Evolutionary conservation across 1,284 basidiomycete genomes (phyloP).

Genomic region (Malassezia arunalokei): DNA sequence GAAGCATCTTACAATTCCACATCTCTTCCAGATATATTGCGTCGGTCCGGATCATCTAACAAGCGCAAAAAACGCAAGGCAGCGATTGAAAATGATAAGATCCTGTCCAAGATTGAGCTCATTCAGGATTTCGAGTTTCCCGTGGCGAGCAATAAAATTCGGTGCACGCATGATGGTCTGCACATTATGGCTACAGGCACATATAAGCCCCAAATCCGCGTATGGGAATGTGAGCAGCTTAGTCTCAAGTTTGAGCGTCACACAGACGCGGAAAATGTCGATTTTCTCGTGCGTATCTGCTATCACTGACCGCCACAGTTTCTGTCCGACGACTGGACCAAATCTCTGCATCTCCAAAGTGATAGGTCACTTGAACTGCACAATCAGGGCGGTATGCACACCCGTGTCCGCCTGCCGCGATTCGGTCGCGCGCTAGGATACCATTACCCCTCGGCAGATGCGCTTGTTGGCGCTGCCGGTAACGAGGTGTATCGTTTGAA

Average conservation of each 20-base stretch:
- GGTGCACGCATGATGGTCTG: slow-evolving; percentile 78
- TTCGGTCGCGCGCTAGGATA: slow-evolving; percentile 87
- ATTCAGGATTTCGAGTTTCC: slow-evolving; percentile 89
- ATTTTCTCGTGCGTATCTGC: slow-evolving; percentile 71
- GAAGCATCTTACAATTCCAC: slow-evolving; percentile 42
- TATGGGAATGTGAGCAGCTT: slow-evolving; percentile 88
- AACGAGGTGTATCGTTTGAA: slow-evolving; percentile 85
- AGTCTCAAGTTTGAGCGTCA: slow-evolving; percentile 92
- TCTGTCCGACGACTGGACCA: slow-evolving; percentile 96
- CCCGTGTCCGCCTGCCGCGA: slow-evolving; percentile 79
- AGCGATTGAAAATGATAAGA: slow-evolving; percentile 27
- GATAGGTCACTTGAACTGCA: slow-evolving; percentile 91
- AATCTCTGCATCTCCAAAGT: slow-evolving; percentile 88
- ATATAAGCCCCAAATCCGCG: slow-evolving; percentile 94
- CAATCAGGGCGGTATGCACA: slow-evolving; percentile 83
- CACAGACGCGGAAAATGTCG: slow-evolving; percentile 90
- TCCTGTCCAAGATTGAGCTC: slow-evolving; percentile 38
- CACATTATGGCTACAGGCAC: slow-evolving; percentile 88
- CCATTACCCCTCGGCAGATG: slow-evolving; percentile 70
- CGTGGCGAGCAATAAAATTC: slow-evolving; percentile 82
- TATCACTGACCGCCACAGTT: slow-evolving; percentile 53
- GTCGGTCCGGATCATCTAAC: slow-evolving; percentile 37
- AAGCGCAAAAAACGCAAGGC: slow-evolving; percentile 39
- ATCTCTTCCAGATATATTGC: slow-evolving; percentile 40
- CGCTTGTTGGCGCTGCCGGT: slow-evolving; percentile 63